Evolutionary conservation across 2,329 filamentous ascomycete species (phyloP).

Genomic region (Cladosporium sp.): DNA sequence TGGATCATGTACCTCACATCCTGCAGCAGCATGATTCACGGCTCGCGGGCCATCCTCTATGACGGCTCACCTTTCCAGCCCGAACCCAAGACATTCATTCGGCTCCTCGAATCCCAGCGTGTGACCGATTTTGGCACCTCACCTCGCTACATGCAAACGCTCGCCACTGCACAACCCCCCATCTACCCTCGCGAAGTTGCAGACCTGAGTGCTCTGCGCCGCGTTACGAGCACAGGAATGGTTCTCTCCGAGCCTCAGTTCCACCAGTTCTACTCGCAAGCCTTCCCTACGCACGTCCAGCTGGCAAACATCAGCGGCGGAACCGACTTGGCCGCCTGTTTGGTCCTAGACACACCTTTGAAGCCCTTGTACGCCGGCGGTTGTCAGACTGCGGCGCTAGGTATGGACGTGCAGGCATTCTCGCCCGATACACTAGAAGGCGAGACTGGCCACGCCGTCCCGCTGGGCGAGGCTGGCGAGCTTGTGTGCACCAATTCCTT

Average conservation of each 20-base stretch:
- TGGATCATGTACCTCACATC: constrained; percentile 83
- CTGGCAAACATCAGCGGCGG: constrained; percentile 70
- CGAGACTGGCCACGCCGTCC: constrained; percentile 45
- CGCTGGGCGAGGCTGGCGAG: constrained; percentile 64
- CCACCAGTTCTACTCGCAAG: constrained; percentile 71
- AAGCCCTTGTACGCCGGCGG: constrained; percentile 58
- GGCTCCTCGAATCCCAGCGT: constrained; percentile 54
- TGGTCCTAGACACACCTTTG: constrained; percentile 58
- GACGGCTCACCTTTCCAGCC: constrained; percentile 77
- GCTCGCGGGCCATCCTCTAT: constrained; percentile 63
- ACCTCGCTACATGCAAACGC: constrained; percentile 68
- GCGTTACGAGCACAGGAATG: constrained; percentile 72
- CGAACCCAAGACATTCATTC: constrained; percentile 56
- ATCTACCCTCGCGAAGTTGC: constrained; percentile 52
- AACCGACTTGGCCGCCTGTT: constrained; percentile 68
- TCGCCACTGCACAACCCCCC: constrained; percentile 56
- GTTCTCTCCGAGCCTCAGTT: constrained; percentile 70
- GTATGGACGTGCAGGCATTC: constrained; percentile 53
- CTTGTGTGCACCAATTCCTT: constrained; percentile 64
- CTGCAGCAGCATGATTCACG: constrained; percentile 53
- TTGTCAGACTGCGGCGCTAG: constrained; percentile 48
- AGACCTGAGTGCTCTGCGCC: constrained; percentile 55
- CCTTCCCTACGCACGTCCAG: constrained; percentile 61
- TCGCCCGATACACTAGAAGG: constrained; percentile 46
- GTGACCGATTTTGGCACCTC: constrained; percentile 71